Percentiles rank a stretch among this genome's conserved stretches.
phyloP scores from a whole-genome alignment of 768 basidiomycete species.

The Hypholoma fasciculare region DNA sequence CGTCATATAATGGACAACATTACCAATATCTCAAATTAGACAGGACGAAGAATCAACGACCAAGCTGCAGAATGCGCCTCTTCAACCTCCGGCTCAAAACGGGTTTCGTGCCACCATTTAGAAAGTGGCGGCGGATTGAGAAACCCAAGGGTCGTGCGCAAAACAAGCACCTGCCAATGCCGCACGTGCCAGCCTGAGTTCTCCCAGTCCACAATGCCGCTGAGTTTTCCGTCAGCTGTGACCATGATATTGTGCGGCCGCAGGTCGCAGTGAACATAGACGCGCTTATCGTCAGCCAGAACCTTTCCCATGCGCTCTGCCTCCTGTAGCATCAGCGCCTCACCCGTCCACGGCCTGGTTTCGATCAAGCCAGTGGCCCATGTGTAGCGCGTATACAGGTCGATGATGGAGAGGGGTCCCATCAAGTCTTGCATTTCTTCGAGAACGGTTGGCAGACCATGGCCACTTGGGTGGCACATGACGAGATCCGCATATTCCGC shows the following conservation, averaged over 20 bases:
- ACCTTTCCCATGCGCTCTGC: background rate
- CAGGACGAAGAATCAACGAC: too few species aligned
- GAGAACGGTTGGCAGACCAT: too few species aligned
- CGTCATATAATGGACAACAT: too few species aligned
- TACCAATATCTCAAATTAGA: too few species aligned
- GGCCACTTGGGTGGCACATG: too few species aligned
- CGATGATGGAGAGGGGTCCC: too few species aligned
- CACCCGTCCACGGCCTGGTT: background rate
- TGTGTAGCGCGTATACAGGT: too few species aligned
- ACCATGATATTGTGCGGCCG: background rate
- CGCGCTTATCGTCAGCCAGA: background rate
- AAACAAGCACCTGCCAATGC: background rate
- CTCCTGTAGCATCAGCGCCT: background rate
- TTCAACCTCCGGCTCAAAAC: background rate
- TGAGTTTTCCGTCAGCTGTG: background rate
- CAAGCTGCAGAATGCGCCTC: background rate
- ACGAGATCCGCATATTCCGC: too few species aligned
- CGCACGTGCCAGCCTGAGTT: background rate
- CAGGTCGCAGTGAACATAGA: background rate
- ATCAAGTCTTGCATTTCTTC: too few species aligned
- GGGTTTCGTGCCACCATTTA: background rate
- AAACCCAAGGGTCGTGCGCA: background rate
- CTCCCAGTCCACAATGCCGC: conserved; percentile 1
- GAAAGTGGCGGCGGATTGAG: background rate
- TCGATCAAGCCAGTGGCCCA: too few species aligned